phyloP scores from a whole-genome alignment of 225 moss, liverwort and hornwort genomes.

The Asterella californica region DNA sequence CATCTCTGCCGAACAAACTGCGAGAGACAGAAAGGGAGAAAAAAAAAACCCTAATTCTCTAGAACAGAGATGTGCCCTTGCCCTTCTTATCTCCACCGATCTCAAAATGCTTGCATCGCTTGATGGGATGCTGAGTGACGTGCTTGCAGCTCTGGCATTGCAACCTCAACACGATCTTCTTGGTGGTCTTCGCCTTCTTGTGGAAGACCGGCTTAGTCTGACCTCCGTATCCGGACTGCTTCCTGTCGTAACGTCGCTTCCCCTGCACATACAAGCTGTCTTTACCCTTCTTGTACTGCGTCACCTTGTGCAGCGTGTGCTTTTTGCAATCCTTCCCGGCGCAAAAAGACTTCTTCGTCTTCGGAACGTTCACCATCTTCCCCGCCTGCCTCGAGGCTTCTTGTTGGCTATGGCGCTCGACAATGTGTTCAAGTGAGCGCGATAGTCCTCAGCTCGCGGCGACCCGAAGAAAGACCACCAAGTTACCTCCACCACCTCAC shows the following conservation, averaged over 20 bases:
- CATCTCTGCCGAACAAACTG: no score
- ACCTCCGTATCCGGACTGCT: conserved; percentile 94
- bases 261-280: conserved; percentile 85
- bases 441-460: no score
- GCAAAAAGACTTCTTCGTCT: conserved; percentile 98
- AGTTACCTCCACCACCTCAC: no score
- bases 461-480: no score
- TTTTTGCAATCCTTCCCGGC: conserved; percentile 91
- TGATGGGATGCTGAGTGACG: conserved; percentile 85
- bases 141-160: conserved; percentile 95
- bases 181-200: conserved; percentile 99
- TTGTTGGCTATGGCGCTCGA: no score
- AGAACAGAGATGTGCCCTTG: conserved; percentile 91
- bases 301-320: conserved; percentile 93
- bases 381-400: no score
- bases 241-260: conserved; percentile 93
- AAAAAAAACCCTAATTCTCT: conserved; percentile 26
- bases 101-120: conserved; percentile 86
- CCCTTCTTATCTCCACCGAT: conserved; percentile 99
- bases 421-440: no score
- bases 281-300: conserved; percentile 94
- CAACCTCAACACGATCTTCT: conserved; percentile 94
- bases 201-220: conserved; percentile 98
- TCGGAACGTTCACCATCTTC: conserved; percentile 75
- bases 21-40: no score